Evolutionary conservation across 352 stramenopile genomes (phyloP).

Genomic region (Thraustochytrium striatum): DNA sequence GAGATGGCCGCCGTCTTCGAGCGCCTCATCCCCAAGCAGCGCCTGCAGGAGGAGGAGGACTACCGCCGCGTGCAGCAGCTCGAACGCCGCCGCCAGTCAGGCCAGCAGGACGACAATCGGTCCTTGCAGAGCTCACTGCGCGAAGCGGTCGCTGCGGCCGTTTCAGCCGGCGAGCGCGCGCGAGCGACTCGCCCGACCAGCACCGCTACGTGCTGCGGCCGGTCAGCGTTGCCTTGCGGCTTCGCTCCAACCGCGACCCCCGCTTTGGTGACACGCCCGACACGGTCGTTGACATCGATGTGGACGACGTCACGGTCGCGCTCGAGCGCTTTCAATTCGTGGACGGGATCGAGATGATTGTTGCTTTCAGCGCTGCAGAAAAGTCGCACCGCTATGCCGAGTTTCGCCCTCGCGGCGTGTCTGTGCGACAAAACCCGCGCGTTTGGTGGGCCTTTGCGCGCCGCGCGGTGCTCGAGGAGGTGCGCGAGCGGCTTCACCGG

Average conservation of each 20-base stretch:
- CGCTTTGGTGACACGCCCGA: conserved; percentile 29
- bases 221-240: conserved; percentile 15
- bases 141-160: background rate
- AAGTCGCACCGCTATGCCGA: conserved; percentile 38
- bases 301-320: conserved; percentile 1
- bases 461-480: conserved; percentile 11
- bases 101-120: background rate
- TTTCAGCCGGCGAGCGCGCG: background rate
- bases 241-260: conserved; percentile 36
- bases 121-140: no score
- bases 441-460: conserved; percentile 36
- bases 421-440: background rate
- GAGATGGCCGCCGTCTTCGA: conserved; percentile 43
- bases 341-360: conserved; percentile 25
- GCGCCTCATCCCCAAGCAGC: conserved; percentile 20
- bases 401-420: background rate
- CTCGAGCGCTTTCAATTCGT: conserved; percentile 42
- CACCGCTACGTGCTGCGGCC: conserved; percentile 31
- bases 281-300: conserved; percentile 25
- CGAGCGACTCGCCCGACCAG: conserved; percentile 2
- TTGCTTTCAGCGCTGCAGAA: conserved; percentile 27
- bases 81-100: background rate
- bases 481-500: background rate
- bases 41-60: conserved; percentile 36
- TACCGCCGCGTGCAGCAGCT: background rate